Conservation (phyloP, 2,329 filamentous ascomycete species). For the Teratosphaeria destructans region DNA sequence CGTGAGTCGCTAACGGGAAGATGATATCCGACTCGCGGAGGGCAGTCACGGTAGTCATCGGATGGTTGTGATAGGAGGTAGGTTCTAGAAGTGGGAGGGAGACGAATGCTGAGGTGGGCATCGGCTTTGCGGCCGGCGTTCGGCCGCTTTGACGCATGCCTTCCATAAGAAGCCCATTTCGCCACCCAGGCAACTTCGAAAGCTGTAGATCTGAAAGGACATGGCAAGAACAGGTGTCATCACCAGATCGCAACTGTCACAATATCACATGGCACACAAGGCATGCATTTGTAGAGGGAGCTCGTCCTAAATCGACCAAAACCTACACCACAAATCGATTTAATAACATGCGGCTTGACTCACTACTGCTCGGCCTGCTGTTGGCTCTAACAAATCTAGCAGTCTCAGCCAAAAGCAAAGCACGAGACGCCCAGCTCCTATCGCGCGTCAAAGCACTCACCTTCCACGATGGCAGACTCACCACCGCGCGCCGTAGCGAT, state of each 20-base stretch:
- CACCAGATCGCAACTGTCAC: background rate
- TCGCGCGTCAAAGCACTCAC: constrained; percentile 68
- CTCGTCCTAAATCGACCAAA: background rate
- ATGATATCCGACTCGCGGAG: constrained; percentile 28
- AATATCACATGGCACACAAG: background rate
- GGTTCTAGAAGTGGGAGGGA: background rate
- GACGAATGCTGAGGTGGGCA: background rate
- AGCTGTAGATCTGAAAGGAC: background rate
- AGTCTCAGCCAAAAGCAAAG: constrained; percentile 17
- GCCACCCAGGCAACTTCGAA: background rate
- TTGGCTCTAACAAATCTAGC: background rate
- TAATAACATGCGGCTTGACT: background rate
- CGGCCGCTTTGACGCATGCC: background rate
- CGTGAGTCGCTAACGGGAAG: constrained; percentile 47
- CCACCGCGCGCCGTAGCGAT: constrained; percentile 63
- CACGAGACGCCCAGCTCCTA: constrained; percentile 45
- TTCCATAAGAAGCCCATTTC: background rate
- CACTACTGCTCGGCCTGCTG: background rate
- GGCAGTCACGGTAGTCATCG: background rate
- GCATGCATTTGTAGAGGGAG: background rate
- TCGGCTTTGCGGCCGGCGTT: background rate
- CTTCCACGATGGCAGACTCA: constrained; percentile 56
- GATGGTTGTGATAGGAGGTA: background rate
- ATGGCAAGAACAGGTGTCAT: background rate
- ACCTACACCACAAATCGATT: background rate